Evolutionary conservation across 2,329 filamentous ascomycete species (phyloP).

Genomic region (Aspergillus vadensis): DNA sequence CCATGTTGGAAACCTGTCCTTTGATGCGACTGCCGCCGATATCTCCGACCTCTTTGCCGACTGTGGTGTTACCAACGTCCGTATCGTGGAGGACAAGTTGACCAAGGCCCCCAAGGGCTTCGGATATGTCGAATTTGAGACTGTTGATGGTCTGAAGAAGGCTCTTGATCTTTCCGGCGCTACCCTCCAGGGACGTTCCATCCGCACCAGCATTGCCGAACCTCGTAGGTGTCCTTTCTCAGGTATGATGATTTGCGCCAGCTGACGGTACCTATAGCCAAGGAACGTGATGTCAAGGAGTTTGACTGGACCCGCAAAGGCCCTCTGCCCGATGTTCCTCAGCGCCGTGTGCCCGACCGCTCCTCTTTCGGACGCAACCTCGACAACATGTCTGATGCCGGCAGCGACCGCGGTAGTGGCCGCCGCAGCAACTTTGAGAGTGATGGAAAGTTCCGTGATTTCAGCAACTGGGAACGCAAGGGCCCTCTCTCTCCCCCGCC

Average conservation of each 20-base stretch:
- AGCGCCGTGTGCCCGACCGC: slow-evolving; percentile 57
- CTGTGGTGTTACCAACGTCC: slow-evolving; percentile 85
- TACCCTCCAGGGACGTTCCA: slow-evolving; percentile 82
- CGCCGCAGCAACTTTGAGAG: slow-evolving; percentile 66
- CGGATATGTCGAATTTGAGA: slow-evolving; percentile 92
- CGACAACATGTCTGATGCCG: slow-evolving; percentile 56
- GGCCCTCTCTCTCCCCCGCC: slow-evolving; percentile 78
- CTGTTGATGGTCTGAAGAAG: slow-evolving; percentile 85
- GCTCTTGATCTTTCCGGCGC: slow-evolving; percentile 80
- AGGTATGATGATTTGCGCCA: neutral
- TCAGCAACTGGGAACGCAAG: slow-evolving; percentile 91
- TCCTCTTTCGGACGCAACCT: slow-evolving; percentile 59
- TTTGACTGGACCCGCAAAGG: slow-evolving; percentile 95
- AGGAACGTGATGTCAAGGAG: slow-evolving; percentile 80
- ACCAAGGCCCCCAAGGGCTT: slow-evolving; percentile 95
- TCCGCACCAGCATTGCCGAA: slow-evolving; percentile 94
- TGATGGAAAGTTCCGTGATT: slow-evolving; percentile 77
- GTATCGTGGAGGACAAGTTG: slow-evolving; percentile 95
- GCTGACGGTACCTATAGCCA: slow-evolving; percentile 63
- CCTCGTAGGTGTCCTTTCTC: slow-evolving; percentile 67
- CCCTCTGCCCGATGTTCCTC: slow-evolving; percentile 74
- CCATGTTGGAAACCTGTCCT: slow-evolving; percentile 94
- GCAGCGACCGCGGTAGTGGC: slow-evolving; percentile 66
- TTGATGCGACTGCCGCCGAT: slow-evolving; percentile 82
- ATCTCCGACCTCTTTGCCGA: slow-evolving; percentile 82